These are phyloP conservation scores for Ophiocordyceps camponoti-floridani DNA, from an alignment of 2,329 filamentous ascomycete genomes.

Conservation along the genomic window DNA sequence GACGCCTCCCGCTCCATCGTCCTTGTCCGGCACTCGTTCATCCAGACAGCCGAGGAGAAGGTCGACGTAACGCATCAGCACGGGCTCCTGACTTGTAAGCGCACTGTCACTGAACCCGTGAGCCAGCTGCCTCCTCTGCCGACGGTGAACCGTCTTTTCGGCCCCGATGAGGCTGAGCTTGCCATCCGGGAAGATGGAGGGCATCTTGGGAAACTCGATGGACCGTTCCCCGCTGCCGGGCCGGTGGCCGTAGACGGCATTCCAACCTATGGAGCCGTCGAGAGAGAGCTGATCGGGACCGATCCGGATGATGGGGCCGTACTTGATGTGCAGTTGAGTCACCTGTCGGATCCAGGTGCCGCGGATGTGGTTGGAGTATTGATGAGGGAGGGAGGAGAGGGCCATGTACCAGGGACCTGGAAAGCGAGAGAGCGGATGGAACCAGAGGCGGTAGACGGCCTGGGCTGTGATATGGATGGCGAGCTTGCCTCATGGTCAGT, in stretches of 20 bases:
- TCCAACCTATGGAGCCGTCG: conserved; percentile 14
- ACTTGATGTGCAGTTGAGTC: conserved; percentile 8
- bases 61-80: conserved; percentile 10
- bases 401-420: conserved; percentile 10
- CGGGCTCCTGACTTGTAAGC: conserved; percentile 12
- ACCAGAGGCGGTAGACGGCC: conserved; percentile 9
- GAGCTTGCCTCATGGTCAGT: not conserved
- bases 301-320: conserved; percentile 20
- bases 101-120: conserved; percentile 14
- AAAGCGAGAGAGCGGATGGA: conserved; percentile 13
- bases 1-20: not conserved
- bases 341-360: conserved; percentile 7
- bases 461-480: not conserved
- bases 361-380: conserved; percentile 5
- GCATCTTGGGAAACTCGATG: conserved; percentile 4
- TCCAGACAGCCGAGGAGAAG: conserved; percentile 7
- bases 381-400: conserved; percentile 5
- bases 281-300: conserved; percentile 21
- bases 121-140: conserved; percentile 8
- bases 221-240: conserved; percentile 3
- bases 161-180: conserved; percentile 5
- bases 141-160: conserved; percentile 5
- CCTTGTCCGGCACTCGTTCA: conserved; percentile 2
- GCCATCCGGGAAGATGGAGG: conserved; percentile 1
- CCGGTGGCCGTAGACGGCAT: conserved; percentile 11